Conservation (phyloP, 768 basidiomycete species). For the Boletus fagicola region DNA sequence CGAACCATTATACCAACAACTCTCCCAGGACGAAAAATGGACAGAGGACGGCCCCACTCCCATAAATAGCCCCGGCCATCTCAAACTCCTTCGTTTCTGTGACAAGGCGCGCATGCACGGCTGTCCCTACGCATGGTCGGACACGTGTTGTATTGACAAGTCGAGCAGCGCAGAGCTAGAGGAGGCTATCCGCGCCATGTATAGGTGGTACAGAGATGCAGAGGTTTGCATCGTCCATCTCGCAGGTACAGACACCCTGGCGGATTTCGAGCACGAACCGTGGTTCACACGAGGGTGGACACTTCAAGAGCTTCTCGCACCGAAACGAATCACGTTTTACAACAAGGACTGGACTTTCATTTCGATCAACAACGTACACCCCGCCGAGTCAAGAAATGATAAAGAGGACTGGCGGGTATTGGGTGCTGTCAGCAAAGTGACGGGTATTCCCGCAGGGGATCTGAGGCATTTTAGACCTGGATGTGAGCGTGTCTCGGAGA, state of each 20-base stretch:
- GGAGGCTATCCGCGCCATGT: conserved; percentile 13
- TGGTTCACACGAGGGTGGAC: conserved; percentile 17
- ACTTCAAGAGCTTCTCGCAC: conserved; percentile 12
- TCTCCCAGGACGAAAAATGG: not conserved
- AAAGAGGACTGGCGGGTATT: conserved; percentile 8
- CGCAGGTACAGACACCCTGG: not conserved
- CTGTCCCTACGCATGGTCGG: conserved; percentile 15
- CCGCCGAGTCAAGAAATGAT: not conserved
- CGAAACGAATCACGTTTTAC: conserved; percentile 6
- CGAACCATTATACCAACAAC: conserved; percentile 7
- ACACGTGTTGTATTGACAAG: conserved; percentile 16
- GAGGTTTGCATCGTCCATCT: conserved; percentile 12
- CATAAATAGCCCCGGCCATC: not conserved
- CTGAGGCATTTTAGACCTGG: conserved; percentile 8
- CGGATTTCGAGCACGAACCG: conserved; percentile 8
- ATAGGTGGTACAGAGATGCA: conserved; percentile 9
- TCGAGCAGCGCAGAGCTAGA: conserved; percentile 15
- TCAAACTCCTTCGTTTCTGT: conserved; percentile 7
- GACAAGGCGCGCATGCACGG: conserved; percentile 8
- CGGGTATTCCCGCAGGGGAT: conserved; percentile 1
- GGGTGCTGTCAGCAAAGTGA: conserved; percentile 4
- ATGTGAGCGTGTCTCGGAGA: conserved; percentile 10
- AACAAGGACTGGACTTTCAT: conserved; percentile 2
- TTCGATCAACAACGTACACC: not conserved
- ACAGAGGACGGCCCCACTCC: not conserved